Conservation (phyloP, 805 yeast genomes). For the Monosporozyma yasuniensis region DNA sequence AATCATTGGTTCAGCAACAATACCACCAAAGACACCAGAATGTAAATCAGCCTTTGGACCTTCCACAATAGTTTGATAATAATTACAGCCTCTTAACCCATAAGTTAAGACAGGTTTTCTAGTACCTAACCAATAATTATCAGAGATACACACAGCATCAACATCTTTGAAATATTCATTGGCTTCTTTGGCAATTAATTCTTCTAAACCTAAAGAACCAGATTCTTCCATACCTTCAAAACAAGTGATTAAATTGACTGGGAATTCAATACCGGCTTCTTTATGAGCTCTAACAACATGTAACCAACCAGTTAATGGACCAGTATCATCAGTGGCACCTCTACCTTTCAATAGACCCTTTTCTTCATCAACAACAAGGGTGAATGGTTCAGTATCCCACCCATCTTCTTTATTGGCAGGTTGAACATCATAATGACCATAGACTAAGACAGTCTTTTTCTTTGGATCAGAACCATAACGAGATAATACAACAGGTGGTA, state of each 20-base stretch:
- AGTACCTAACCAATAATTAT: constrained; percentile 98
- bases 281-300: constrained; percentile 87
- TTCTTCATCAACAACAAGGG: constrained; percentile 50
- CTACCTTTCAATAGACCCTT: constrained; percentile 75
- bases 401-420: constrained; percentile 92
- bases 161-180: constrained; percentile 72
- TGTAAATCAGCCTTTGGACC: constrained; percentile 98
- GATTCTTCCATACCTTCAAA: constrained; percentile 99
- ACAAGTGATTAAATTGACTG: constrained; percentile 86
- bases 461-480: constrained; percentile 72
- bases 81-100: constrained; percentile 94
- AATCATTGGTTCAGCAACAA: constrained; percentile 94
- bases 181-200: constrained; percentile 72
- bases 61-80: constrained; percentile 69
- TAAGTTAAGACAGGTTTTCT: constrained; percentile 93
- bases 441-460: constrained; percentile 83
- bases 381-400: constrained; percentile 90
- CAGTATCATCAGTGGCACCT: constrained; percentile 96
- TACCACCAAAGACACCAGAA: constrained; percentile 96
- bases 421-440: constrained; percentile 98
- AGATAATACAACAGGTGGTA: constrained; percentile 94
- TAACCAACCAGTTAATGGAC: constrained; percentile 96
- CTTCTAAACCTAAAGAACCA: constrained; percentile 88
- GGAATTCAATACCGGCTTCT: constrained; percentile 75
- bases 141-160: constrained; percentile 92